Evolutionary conservation across 2,329 filamentous ascomycete species (phyloP).

Genomic region (Colletotrichum gigasporum): DNA sequence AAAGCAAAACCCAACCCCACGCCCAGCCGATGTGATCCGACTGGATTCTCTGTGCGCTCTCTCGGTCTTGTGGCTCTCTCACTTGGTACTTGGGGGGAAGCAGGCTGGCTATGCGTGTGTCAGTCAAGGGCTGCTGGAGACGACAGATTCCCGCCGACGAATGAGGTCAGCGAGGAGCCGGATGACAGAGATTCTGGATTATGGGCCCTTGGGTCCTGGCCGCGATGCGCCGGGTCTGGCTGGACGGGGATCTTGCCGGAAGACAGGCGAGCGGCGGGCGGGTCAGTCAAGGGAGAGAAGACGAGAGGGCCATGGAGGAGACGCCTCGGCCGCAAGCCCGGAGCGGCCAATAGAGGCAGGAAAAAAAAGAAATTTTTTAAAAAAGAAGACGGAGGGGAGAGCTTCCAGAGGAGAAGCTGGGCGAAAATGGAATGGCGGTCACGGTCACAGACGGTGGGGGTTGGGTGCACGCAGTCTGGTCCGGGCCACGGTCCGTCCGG

Average conservation of each 20-base stretch:
- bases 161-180: conserved; percentile 22
- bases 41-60: conserved; percentile 24
- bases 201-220: conserved; percentile 13
- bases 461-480: conserved; percentile 2
- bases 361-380: background rate
- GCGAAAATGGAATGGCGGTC: conserved; percentile 27
- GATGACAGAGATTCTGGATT: conserved; percentile 18
- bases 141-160: conserved; percentile 15
- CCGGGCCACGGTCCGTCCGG: conserved; percentile 21
- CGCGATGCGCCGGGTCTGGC: conserved; percentile 26
- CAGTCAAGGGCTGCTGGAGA: conserved; percentile 23
- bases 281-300: conserved; percentile 18
- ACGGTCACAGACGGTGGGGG: conserved; percentile 28
- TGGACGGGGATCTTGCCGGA: conserved; percentile 31
- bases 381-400: background rate
- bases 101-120: conserved; percentile 29
- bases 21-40: conserved; percentile 24
- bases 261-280: conserved; percentile 19
- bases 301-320: background rate
- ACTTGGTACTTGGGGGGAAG: background rate
- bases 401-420: background rate
- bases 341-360: conserved; percentile 15
- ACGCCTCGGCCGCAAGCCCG: conserved; percentile 19
- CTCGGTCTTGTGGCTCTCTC: conserved; percentile 16
- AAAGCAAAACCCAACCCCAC: conserved; percentile 29